A percentile compares a stretch with the other conserved stretches of the same genome.
Conservation (phyloP, 1,139 yeast species). For the Saccharomyces hybrid region DNA sequence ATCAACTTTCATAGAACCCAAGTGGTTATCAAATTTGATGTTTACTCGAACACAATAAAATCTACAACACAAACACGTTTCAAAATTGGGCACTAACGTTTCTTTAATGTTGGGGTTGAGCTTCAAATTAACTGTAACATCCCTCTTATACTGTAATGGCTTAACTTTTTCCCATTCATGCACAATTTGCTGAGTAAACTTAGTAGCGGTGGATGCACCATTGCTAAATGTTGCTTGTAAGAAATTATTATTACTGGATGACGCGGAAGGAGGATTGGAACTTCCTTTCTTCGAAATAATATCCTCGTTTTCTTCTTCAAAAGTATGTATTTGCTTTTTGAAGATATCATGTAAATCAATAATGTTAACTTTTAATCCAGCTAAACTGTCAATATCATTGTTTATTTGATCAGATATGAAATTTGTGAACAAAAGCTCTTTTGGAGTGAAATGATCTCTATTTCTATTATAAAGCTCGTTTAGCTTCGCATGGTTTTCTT, state of each 20-base stretch:
- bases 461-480: slow-evolving; percentile 16
- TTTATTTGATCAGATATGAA: slow-evolving; percentile 19
- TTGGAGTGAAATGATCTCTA: slow-evolving; percentile 7
- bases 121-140: slow-evolving; percentile 25
- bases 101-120: slow-evolving; percentile 28
- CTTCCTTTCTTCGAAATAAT: slow-evolving; percentile 5
- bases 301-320: slow-evolving; percentile 7
- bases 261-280: slow-evolving; percentile 4
- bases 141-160: slow-evolving; percentile 14
- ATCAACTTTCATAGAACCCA: slow-evolving; percentile 28
- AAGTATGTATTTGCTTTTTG: slow-evolving; percentile 22
- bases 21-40: slow-evolving; percentile 29
- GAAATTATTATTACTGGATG: slow-evolving; percentile 3
- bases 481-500: slow-evolving; percentile 12
- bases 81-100: slow-evolving; percentile 51
- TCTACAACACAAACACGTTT: slow-evolving; percentile 47
- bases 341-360: slow-evolving; percentile 17
- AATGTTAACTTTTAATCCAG: slow-evolving; percentile 16
- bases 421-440: slow-evolving; percentile 20
- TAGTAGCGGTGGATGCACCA: slow-evolving; percentile 10
- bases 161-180: slow-evolving; percentile 21
- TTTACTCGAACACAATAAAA: slow-evolving; percentile 37
- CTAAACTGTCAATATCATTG: slow-evolving; percentile 23
- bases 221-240: slow-evolving; percentile 1
- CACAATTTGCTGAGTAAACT: slow-evolving; percentile 15